phyloP scores from a whole-genome alignment of 129 eudicot species.

The Scalesia atractyloides region DNA sequence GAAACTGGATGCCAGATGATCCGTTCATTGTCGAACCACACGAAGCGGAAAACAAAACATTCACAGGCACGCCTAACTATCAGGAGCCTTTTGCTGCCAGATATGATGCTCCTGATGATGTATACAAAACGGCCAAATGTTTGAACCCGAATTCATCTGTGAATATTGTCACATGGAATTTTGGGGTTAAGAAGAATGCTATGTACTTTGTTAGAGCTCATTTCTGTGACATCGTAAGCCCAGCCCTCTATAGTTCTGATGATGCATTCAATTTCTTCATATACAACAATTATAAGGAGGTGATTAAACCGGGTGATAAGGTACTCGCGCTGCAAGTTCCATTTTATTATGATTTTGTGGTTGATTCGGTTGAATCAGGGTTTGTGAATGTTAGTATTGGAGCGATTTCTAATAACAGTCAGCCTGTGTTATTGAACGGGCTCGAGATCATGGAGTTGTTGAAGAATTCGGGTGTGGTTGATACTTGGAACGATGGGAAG shows the following conservation, averaged over 20 bases:
- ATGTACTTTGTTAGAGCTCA: conserved; percentile 49
- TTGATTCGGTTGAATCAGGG: conserved; percentile 38
- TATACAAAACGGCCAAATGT: conserved; percentile 52
- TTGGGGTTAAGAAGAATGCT: conserved; percentile 29
- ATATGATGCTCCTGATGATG: conserved; percentile 47
- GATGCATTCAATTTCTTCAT: conserved; percentile 42
- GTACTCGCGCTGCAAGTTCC: conserved; percentile 13
- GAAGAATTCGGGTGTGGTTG: background rate
- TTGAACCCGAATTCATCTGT: conserved; percentile 1
- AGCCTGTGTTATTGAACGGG: conserved; percentile 49
- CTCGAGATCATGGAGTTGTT: conserved; percentile 58
- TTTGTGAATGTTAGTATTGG: conserved; percentile 49
- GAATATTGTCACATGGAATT: conserved; percentile 65
- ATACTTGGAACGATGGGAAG: background rate
- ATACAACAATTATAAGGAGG: background rate
- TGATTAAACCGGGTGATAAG: background rate
- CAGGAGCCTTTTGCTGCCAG: background rate
- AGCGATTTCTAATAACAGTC: background rate
- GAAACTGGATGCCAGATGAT: conserved; percentile 61
- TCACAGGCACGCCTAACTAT: background rate
- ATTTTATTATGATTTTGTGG: conserved; percentile 43
- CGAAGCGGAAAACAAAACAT: conserved; percentile 1
- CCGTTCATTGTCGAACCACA: conserved; percentile 10
- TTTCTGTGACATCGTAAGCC: conserved; percentile 47
- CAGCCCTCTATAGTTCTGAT: rapidly evolving